Conservation (phyloP, 106 monocot genomes). For the Hemerocallis citrina region DNA sequence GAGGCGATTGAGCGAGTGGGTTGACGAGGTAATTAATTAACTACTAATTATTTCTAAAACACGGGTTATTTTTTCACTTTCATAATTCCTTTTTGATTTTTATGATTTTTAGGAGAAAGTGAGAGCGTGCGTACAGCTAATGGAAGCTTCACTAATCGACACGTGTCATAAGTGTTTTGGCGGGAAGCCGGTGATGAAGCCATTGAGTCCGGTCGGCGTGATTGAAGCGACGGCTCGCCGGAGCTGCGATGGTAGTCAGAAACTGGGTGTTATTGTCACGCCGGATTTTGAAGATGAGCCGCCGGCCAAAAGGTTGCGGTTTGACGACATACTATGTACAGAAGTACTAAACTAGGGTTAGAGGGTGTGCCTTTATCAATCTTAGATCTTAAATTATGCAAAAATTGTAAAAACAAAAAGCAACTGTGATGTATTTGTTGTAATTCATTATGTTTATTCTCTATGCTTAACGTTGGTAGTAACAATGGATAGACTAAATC, state of each 20-base stretch:
- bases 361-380: too few relatives aligned
- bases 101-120: conserved; percentile 65
- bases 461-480: too few relatives aligned
- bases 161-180: conserved; percentile 15
- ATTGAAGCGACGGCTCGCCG: conserved; percentile 63
- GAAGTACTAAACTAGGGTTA: too few relatives aligned
- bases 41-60: too few relatives aligned
- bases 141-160: conserved; percentile 38
- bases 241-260: conserved; percentile 46
- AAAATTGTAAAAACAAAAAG: too few relatives aligned
- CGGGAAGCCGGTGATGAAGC: conserved; percentile 13
- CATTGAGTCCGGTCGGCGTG: conserved; percentile 61
- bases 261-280: conserved; percentile 4
- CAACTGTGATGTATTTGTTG: too few relatives aligned
- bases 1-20: conserved; percentile 7
- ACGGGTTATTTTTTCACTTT: too few relatives aligned
- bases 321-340: conserved; percentile 15
- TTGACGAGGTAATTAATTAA: conserved; percentile 36
- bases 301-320: conserved; percentile 22
- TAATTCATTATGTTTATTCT: too few relatives aligned
- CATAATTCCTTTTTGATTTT: too few relatives aligned
- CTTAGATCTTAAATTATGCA: too few relatives aligned
- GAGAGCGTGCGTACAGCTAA: conserved; percentile 41
- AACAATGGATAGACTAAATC: too few relatives aligned
- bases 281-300: conserved; percentile 3